Evolutionary conservation across 1,139 yeast species (phyloP).

Genomic region (Scheffersomyces segobiensis): DNA sequence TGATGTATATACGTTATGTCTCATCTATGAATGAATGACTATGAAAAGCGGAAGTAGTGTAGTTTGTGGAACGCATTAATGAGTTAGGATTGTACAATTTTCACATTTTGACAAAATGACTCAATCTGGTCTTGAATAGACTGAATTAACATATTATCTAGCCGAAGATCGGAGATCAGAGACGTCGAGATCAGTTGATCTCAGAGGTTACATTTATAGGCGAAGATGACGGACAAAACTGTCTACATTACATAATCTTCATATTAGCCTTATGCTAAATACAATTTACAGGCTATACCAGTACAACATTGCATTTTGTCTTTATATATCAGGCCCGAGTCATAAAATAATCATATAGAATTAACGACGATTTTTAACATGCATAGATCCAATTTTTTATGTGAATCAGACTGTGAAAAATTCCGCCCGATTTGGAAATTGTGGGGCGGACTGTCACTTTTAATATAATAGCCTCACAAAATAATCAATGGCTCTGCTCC

Average conservation of each 20-base stretch:
- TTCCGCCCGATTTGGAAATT: background rate
- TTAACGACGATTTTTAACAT: background rate
- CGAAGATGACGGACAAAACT: background rate
- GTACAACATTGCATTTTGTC: background rate
- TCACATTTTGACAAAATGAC: too few species aligned
- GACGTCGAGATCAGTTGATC: background rate
- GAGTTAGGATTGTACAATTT: background rate
- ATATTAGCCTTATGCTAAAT: background rate
- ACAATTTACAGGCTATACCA: background rate
- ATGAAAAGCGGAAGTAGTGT: background rate
- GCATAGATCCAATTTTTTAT: background rate
- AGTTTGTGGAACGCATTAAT: background rate
- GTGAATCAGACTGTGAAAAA: background rate
- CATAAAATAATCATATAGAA: background rate
- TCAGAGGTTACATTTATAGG: background rate
- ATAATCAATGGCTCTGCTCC: too few species aligned
- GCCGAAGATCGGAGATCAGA: too few species aligned
- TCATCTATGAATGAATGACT: constrained; percentile 1
- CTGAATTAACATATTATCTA: too few species aligned
- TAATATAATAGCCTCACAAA: background rate
- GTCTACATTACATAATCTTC: background rate
- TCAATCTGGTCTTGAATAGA: too few species aligned
- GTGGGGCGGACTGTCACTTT: background rate
- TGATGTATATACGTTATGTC: background rate
- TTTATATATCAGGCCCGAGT: background rate